These are phyloP conservation scores for Lachnellula willkommii DNA, from an alignment of 2,329 filamentous ascomycete species.

Conservation along the genomic window DNA sequence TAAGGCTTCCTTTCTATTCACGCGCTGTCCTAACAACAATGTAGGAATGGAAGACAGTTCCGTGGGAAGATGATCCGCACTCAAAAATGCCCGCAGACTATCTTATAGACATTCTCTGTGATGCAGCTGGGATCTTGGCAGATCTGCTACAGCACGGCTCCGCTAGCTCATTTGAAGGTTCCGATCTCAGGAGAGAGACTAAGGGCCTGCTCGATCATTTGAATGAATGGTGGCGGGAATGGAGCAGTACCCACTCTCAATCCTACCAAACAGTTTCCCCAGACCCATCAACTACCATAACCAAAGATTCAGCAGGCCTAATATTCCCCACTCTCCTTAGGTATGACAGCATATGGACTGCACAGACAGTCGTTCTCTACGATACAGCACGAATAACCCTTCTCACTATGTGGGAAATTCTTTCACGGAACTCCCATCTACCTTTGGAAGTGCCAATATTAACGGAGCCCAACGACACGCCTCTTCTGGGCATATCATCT, in stretches of 20 bases:
- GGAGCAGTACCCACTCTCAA: neutral
- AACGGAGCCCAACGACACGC: neutral
- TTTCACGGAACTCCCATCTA: neutral
- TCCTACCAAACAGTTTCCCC: neutral
- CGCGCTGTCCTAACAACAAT: neutral
- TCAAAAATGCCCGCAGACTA: constrained; percentile 8
- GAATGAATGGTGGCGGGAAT: constrained; percentile 9
- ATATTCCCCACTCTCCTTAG: constrained; percentile 4
- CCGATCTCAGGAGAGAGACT: neutral
- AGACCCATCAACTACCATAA: neutral
- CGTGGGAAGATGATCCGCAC: constrained; percentile 8
- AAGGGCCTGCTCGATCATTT: neutral
- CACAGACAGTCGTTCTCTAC: constrained; percentile 4
- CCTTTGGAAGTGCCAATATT: neutral
- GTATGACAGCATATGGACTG: constrained; percentile 3
- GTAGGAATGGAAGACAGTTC: constrained; percentile 8
- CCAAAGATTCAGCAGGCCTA: constrained; percentile 1
- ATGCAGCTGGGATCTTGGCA: constrained; percentile 3
- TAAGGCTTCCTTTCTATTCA: neutral
- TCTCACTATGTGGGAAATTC: neutral
- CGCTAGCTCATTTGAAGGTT: neutral
- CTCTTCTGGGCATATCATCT: constrained; percentile 11
- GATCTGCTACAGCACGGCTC: neutral
- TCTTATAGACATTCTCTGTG: constrained; percentile 9
- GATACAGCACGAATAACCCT: constrained; percentile 5